Evolutionary conservation across 2,329 filamentous ascomycete species (phyloP), one percentile per base, ranked within the genome.

Genomic region (Aspergillus glaucus): DNA sequence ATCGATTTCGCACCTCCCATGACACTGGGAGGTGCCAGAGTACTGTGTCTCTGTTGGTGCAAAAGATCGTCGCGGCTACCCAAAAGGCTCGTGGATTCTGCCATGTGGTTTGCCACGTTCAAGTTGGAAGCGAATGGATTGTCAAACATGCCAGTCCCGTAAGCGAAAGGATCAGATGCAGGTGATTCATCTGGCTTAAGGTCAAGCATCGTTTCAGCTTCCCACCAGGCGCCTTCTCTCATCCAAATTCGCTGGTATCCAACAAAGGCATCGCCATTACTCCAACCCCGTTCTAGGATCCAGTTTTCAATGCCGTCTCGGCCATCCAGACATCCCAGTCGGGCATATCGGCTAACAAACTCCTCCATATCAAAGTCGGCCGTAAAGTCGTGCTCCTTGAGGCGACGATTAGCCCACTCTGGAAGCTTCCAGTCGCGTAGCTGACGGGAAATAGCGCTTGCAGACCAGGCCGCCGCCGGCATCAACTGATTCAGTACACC

Each of bases 361-460:
- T 98, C 93, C 14, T 95, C 88, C 4, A 91, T 75, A 61, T 98
- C 93, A 58, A 97, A 98, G 62, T 98, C 93, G 1, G 91, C 89
- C 0, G 93, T 98, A 68, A 95, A 98, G 65, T 98, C 93, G 2
- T 97, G 81, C 60, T 86, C 84, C 65, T 88, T 89, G 66, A 91
- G 94, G 44, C 93, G 82, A 48, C 92, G 84, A 64, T 97, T 98
- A 1, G 91, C 88, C 93, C 93, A 98, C 67, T 98, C 93, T 0
- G 93, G 87, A 14, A 98, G 76, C 61, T 93, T 82, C 92, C 93
- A 98, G 2, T 90, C 82, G 15, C 93, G 87, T 15, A 98, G 80
- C 68, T 98, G 93, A 50, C 90, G 85, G 2, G 93, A 98, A 0
- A 98, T 87, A 2, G 87, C 85, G 21, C 89, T 90, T 1, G 93